Conservation (phyloP, 2,329 filamentous ascomycete genomes). For the Rhynchosporium graminicola region DNA sequence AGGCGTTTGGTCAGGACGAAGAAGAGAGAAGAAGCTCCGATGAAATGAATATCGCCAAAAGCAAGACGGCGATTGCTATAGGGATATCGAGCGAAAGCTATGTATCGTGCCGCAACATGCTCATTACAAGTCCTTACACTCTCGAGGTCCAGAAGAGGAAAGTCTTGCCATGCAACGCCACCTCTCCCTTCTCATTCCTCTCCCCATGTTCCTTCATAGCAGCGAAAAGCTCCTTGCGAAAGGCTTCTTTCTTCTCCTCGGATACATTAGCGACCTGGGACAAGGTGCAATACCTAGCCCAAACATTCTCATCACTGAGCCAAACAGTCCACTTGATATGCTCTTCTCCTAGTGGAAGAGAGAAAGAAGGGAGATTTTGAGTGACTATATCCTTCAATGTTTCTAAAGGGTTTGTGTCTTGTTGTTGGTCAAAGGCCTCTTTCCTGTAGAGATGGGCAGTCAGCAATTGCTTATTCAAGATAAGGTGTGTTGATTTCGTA, state of each 20-base stretch:
- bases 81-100: background rate
- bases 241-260: slow-evolving; percentile 50
- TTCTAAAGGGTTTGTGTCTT: slow-evolving; percentile 53
- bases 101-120: background rate
- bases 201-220: slow-evolving; percentile 54
- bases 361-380: slow-evolving; percentile 52
- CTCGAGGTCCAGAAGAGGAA: slow-evolving; percentile 62
- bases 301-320: slow-evolving; percentile 60
- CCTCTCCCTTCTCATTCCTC: slow-evolving; percentile 60
- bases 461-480: too few species aligned
- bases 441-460: slow-evolving; percentile 42
- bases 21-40: background rate
- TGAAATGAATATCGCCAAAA: background rate
- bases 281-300: slow-evolving; percentile 64
- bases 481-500: too few species aligned
- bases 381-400: slow-evolving; percentile 48
- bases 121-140: slow-evolving; percentile 36
- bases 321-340: slow-evolving; percentile 58
- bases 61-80: background rate
- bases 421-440: slow-evolving; percentile 62
- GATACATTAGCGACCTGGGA: slow-evolving; percentile 65
- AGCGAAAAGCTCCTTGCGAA: slow-evolving; percentile 54
- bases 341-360: slow-evolving; percentile 60
- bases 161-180: slow-evolving; percentile 65
- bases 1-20: slow-evolving; percentile 12